phyloP scores from a whole-genome alignment of 768 basidiomycete species.

The Amyloporia xantha region DNA sequence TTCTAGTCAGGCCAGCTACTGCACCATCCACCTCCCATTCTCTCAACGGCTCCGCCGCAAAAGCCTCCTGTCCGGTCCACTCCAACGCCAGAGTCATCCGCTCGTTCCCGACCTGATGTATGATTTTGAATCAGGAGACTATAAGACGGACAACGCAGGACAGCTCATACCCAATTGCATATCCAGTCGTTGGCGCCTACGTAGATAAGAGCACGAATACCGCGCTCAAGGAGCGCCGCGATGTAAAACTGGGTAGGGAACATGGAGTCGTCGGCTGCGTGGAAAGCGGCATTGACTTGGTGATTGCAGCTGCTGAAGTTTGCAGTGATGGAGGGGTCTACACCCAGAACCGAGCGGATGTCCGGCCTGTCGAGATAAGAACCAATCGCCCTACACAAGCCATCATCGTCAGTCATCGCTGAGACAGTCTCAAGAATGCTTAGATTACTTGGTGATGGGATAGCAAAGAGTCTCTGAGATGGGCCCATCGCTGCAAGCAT shows the following conservation, averaged over 20 bases:
- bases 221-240: conserved; percentile 46
- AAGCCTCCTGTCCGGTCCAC: conserved; percentile 52
- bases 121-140: neutral
- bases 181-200: conserved; percentile 51
- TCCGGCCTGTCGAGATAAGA: conserved; percentile 56
- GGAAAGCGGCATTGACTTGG: conserved; percentile 45
- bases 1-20: conserved; percentile 47
- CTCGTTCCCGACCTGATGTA: conserved; percentile 45
- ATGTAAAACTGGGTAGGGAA: conserved; percentile 36
- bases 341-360: conserved; percentile 53
- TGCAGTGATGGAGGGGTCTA: conserved; percentile 38
- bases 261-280: conserved; percentile 32
- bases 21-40: conserved; percentile 52
- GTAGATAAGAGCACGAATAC: conserved; percentile 46
- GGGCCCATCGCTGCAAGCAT: conserved; percentile 30
- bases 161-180: conserved; percentile 41
- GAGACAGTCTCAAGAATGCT: too few species aligned
- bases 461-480: conserved; percentile 49
- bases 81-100: conserved; percentile 52
- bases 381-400: conserved; percentile 40
- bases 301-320: conserved; percentile 37
- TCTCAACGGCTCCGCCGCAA: conserved; percentile 34
- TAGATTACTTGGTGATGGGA: conserved; percentile 40
- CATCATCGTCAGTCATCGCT: neutral
- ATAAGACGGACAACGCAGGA: neutral